Conservation (phyloP, 1,284 basidiomycete species). For the Cystobasidiaceae sp. region DNA sequence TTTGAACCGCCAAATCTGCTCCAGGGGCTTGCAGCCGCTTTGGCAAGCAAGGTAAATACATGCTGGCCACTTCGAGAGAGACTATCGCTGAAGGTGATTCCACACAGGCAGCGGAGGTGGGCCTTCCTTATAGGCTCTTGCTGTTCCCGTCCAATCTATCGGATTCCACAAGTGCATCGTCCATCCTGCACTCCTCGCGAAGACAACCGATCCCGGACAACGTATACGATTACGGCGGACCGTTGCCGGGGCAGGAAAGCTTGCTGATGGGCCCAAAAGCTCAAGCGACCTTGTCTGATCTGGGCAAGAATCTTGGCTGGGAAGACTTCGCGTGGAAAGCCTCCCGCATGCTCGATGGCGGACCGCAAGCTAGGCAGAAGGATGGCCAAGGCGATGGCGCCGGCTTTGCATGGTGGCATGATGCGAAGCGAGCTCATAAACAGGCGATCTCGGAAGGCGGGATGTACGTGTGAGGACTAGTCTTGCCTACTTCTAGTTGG, state of each 20-base stretch:
- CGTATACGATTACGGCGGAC: slow-evolving; percentile 27
- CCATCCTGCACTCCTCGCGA: background rate
- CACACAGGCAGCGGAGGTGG: background rate
- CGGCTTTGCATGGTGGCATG: slow-evolving; percentile 26
- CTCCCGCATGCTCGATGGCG: background rate
- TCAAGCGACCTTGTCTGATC: background rate
- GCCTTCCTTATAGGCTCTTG: background rate
- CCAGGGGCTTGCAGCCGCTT: slow-evolving; percentile 5
- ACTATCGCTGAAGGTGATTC: background rate
- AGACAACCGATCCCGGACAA: slow-evolving; percentile 7
- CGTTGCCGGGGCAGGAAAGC: background rate
- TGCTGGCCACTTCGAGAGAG: background rate
- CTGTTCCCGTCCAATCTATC: slow-evolving; percentile 19
- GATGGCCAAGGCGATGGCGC: background rate
- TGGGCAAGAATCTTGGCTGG: slow-evolving; percentile 4
- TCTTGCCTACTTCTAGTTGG: background rate
- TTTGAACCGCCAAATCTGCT: slow-evolving; percentile 26
- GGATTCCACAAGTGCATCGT: background rate
- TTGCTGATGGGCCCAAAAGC: background rate
- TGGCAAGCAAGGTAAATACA: slow-evolving; percentile 4
- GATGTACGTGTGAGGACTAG: slow-evolving; percentile 1
- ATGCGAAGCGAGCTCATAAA: background rate
- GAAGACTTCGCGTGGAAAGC: background rate
- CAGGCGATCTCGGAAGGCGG: slow-evolving; percentile 17
- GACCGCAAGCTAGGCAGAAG: background rate